These are phyloP conservation scores for Venturia effusa DNA, from an alignment of 2,329 filamentous ascomycete species.

Conservation along the genomic window DNA sequence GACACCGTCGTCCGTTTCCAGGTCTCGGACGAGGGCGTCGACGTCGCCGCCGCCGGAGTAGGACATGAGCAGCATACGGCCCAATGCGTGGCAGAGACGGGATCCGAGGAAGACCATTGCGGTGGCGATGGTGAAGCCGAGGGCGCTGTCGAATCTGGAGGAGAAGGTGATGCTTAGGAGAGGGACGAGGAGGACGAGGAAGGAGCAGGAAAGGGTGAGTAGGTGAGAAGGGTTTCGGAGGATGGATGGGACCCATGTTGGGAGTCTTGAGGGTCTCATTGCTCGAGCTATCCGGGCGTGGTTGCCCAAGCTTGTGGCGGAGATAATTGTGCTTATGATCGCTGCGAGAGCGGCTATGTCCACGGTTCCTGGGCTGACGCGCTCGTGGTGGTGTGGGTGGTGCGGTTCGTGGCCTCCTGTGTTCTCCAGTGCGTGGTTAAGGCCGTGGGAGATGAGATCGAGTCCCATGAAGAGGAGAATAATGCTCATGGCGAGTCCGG, in stretches of 20 bases:
- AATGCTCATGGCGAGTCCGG: constrained; percentile 91
- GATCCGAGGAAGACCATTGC: constrained; percentile 83
- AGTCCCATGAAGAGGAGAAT: constrained; percentile 96
- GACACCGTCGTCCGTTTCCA: constrained; percentile 69
- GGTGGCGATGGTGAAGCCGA: constrained; percentile 71
- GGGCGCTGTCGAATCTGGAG: constrained; percentile 68
- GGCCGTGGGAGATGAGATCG: constrained; percentile 84
- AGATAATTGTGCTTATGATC: constrained; percentile 72
- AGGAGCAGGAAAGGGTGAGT: constrained; percentile 78
- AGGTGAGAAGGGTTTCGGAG: constrained; percentile 93
- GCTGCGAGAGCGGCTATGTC: constrained; percentile 74
- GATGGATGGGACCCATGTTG: constrained; percentile 57
- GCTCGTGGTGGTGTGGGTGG: constrained; percentile 38
- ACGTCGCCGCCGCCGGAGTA: constrained; percentile 54
- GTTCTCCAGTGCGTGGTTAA: constrained; percentile 86
- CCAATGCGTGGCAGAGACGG: constrained; percentile 74
- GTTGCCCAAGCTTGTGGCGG: constrained; percentile 78
- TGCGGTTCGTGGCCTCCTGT: constrained; percentile 60
- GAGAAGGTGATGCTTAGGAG: constrained; percentile 73
- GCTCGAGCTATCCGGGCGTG: constrained; percentile 86
- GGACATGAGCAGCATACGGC: constrained; percentile 92
- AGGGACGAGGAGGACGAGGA: constrained; percentile 68
- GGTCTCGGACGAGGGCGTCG: constrained; percentile 68
- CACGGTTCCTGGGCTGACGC: constrained; percentile 31
- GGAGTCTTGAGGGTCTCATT: constrained; percentile 57